phyloP scores from a whole-genome alignment of 192 early-diverging fungal genomes.

The Podila minutissima region DNA sequence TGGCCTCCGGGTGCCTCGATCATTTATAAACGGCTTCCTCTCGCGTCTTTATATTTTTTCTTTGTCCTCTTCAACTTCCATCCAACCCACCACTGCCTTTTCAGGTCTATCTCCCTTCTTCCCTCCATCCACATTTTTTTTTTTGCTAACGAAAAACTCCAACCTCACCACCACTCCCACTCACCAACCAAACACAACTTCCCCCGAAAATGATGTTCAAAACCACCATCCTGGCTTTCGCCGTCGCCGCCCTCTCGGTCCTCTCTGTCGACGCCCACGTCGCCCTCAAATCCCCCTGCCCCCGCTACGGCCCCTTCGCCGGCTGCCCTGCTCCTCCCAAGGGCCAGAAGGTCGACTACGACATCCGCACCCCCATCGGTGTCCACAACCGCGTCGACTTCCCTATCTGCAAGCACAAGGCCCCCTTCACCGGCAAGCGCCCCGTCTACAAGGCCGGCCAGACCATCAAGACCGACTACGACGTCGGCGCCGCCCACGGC shows the following conservation, averaged over 20 bases:
- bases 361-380: constrained; percentile 56
- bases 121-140: neutral
- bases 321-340: constrained; percentile 57
- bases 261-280: constrained; percentile 56
- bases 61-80: neutral
- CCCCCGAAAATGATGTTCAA: constrained; percentile 21
- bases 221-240: constrained; percentile 30
- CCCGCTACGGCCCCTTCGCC: constrained; percentile 51
- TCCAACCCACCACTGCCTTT: neutral
- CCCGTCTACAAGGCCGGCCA: constrained; percentile 58
- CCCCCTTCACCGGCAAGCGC: constrained; percentile 43
- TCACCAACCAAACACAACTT: neutral
- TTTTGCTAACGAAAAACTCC: neutral
- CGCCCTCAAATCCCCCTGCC: constrained; percentile 53
- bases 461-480: constrained; percentile 62
- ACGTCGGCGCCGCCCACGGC: constrained; percentile 63
- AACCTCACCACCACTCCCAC: constrained; percentile 2
- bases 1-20: neutral
- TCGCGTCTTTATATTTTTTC: neutral
- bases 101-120: neutral
- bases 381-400: constrained; percentile 13
- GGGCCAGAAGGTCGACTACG: constrained; percentile 58
- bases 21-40: neutral
- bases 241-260: constrained; percentile 16
- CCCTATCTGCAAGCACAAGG: constrained; percentile 61